A percentile compares a stretch with the other conserved stretches of the same genome.
Conservation (phyloP, 73 alveolate species). For the Paramecium sonneborni region DNA sequence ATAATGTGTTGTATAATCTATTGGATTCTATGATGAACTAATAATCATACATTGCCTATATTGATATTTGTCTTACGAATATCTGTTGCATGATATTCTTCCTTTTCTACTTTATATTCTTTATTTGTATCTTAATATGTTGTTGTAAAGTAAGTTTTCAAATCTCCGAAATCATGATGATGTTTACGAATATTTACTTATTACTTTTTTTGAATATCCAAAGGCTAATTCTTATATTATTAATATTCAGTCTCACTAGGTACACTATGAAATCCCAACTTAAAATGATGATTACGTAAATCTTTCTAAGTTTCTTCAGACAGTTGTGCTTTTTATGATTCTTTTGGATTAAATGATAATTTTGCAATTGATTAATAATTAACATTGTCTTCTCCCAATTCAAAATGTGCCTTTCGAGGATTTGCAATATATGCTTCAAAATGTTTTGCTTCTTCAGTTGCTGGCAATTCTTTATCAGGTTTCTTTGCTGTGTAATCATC, state of each 20-base stretch:
- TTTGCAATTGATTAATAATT: constrained; percentile 33
- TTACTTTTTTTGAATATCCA: background rate
- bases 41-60: background rate
- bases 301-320: constrained; percentile 42
- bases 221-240: background rate
- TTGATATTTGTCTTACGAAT: background rate
- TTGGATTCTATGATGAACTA: background rate
- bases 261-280: constrained; percentile 49
- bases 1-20: background rate
- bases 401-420: constrained; percentile 55
- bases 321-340: constrained; percentile 54
- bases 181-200: constrained; percentile 39
- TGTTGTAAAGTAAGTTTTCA: constrained; percentile 23
- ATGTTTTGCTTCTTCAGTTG: constrained; percentile 44
- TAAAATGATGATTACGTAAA: constrained; percentile 35
- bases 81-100: constrained; percentile 8
- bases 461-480: background rate
- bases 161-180: constrained; percentile 55
- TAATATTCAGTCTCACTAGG: constrained; percentile 39
- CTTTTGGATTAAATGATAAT: constrained; percentile 46
- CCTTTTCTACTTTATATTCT: background rate
- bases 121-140: background rate
- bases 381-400: constrained; percentile 29
- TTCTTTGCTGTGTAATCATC: constrained; percentile 24
- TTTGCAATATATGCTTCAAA: constrained; percentile 17